A percentile compares a stretch with the other conserved stretches of the same genome.
Conservation (phyloP, 2,329 filamentous ascomycete genomes). For the Myriosclerotinia duriaeana region DNA sequence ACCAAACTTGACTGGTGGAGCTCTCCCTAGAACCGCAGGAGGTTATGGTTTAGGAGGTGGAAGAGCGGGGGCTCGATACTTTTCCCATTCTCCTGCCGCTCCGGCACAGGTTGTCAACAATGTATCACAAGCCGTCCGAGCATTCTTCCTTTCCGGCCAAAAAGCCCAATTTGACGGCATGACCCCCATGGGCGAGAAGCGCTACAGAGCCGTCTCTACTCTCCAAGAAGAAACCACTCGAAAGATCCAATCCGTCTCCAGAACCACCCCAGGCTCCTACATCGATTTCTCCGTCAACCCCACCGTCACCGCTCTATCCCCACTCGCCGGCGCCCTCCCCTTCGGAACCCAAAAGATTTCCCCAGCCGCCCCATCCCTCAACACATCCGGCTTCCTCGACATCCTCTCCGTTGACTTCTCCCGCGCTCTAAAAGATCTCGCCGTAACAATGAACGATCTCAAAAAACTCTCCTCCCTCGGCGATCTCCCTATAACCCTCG, state of each 20-base stretch:
- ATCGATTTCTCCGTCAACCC: conserved; percentile 88
- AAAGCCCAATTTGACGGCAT: conserved; percentile 84
- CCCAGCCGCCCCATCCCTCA: conserved; percentile 60
- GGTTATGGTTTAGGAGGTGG: conserved; percentile 80
- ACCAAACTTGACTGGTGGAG: conserved; percentile 87
- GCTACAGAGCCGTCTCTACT: conserved; percentile 73
- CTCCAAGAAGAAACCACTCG: conserved; percentile 71
- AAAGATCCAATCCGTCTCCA: conserved; percentile 61
- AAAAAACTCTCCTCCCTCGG: conserved; percentile 74
- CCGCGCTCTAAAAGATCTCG: conserved; percentile 79
- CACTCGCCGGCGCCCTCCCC: conserved; percentile 59
- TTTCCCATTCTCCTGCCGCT: conserved; percentile 81
- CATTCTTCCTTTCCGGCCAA: conserved; percentile 88
- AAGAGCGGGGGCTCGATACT: conserved; percentile 74
- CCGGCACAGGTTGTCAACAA: conserved; percentile 92
- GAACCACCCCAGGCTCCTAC: conserved; percentile 68
- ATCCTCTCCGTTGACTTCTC: conserved; percentile 85
- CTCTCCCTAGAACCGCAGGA: conserved; percentile 78
- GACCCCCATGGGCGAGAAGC: conserved; percentile 70
- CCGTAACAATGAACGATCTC: conserved; percentile 76
- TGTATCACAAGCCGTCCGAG: conserved; percentile 88
- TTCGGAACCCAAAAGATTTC: conserved; percentile 40
- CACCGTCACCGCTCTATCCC: conserved; percentile 82
- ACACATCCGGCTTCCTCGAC: conserved; percentile 81
- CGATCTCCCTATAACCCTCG: conserved; percentile 77